These are phyloP conservation scores for Pelagophyceae sp. DNA, from an alignment of 352 stramenopile genomes.

Conservation along the genomic window DNA sequence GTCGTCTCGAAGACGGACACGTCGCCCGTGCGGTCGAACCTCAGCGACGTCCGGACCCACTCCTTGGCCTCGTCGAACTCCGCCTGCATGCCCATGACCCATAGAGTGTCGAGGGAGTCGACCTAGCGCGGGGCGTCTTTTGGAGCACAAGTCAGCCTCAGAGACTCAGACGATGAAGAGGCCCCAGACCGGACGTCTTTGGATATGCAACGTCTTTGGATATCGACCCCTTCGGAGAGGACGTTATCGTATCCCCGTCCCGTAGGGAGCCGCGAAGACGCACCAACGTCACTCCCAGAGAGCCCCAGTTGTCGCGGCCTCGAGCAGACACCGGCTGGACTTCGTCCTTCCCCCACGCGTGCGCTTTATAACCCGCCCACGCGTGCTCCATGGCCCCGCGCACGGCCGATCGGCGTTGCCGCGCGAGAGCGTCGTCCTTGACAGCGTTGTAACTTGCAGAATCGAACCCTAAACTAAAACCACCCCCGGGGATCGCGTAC, in stretches of 20 bases:
- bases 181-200: too few relatives aligned
- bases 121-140: too few relatives aligned
- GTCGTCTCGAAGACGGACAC: constrained; percentile 97
- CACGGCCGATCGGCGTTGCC: constrained; percentile 40
- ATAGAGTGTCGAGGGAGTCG: constrained; percentile 79
- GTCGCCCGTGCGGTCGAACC: constrained; percentile 36
- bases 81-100: constrained; percentile 77
- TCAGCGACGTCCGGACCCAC: constrained; percentile 59
- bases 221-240: too few relatives aligned
- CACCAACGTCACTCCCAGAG: constrained; percentile 65
- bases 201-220: too few relatives aligned
- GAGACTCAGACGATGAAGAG: too few relatives aligned
- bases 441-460: constrained; percentile 23
- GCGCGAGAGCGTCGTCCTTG: constrained; percentile 32
- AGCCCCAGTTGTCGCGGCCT: constrained; percentile 68
- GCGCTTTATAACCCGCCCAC: constrained; percentile 77
- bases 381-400: constrained; percentile 58
- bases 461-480: too few relatives aligned
- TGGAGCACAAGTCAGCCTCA: too few relatives aligned
- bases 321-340: constrained; percentile 62
- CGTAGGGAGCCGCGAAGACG: too few relatives aligned
- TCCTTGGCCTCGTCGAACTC: constrained; percentile 78
- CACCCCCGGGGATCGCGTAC: too few relatives aligned
- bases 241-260: too few relatives aligned
- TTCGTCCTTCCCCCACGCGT: constrained; percentile 91